Evolutionary conservation across 768 basidiomycete species (phyloP).

Genomic region (Leccinum rimulosum): DNA sequence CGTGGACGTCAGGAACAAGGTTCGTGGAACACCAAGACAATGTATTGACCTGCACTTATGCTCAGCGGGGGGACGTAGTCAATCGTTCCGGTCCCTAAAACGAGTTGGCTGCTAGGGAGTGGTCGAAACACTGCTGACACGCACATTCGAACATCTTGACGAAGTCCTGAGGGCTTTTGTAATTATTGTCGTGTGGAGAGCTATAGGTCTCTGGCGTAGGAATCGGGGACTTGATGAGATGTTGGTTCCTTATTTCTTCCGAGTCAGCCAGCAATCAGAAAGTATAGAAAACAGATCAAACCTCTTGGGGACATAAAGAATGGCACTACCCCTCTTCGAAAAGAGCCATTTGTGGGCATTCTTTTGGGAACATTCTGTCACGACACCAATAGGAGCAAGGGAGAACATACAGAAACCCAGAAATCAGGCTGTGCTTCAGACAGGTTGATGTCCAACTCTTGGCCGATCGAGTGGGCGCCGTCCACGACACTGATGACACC

Average conservation of each 20-base stretch:
- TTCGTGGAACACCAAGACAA: background rate
- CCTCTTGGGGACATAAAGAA: constrained; percentile 73
- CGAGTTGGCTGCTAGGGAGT: background rate
- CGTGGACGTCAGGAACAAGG: constrained; percentile 4
- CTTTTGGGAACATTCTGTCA: constrained; percentile 28
- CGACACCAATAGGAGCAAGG: background rate
- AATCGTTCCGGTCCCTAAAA: constrained; percentile 61
- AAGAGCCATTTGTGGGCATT: constrained; percentile 89
- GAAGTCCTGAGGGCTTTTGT: constrained; percentile 37
- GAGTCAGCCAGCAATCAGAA: background rate
- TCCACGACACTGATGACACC: constrained; percentile 71
- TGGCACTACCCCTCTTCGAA: constrained; percentile 62
- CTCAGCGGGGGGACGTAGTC: constrained; percentile 55
- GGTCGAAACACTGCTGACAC: background rate
- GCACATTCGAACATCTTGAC: constrained; percentile 48
- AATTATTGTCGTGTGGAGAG: constrained; percentile 41
- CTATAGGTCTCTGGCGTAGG: constrained; percentile 55
- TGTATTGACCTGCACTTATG: constrained; percentile 45
- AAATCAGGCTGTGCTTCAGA: constrained; percentile 63
- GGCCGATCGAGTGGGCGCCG: constrained; percentile 77
- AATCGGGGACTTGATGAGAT: constrained; percentile 55
- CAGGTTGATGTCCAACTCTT: constrained; percentile 61
- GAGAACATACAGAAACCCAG: constrained; percentile 62
- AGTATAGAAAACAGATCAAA: constrained; percentile 21
- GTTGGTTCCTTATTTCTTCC: constrained; percentile 50